A percentile compares a stretch with the other conserved stretches of the same genome.
These are phyloP conservation scores for Coelastrella sp. DNA, from an alignment of 139 green algal species.

Conservation along the genomic window DNA sequence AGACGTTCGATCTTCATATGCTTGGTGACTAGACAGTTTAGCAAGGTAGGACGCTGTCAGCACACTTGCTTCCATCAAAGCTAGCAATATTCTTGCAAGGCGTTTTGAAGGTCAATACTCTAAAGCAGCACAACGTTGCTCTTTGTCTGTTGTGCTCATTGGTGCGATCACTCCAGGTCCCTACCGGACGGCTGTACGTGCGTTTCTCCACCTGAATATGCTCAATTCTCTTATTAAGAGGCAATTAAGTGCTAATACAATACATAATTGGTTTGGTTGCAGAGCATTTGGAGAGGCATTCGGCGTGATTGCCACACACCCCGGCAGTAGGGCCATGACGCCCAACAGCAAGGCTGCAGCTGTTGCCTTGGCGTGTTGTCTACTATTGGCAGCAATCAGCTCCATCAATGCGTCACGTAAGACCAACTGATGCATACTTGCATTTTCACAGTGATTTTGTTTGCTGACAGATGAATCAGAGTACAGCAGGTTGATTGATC, in stretches of 20 bases:
- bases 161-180: not conserved
- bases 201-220: too few species aligned
- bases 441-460: too few species aligned
- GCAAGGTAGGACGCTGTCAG: too few species aligned
- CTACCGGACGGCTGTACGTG: not conserved
- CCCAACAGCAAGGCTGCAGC: not conserved
- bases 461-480: not conserved
- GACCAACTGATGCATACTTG: too few species aligned
- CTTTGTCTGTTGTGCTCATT: too few species aligned
- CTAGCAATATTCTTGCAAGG: too few species aligned
- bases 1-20: too few species aligned
- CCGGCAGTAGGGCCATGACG: conserved; percentile 1
- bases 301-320: not conserved
- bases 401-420: not conserved
- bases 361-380: not conserved
- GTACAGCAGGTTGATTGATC: not conserved
- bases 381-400: not conserved
- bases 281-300: not conserved
- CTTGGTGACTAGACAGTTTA: too few species aligned
- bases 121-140: too few species aligned
- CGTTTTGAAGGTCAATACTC: too few species aligned
- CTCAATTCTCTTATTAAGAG: too few species aligned
- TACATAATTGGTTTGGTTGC: not conserved
- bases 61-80: too few species aligned
- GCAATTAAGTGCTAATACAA: not conserved